Base-by-base conservation (phyloP, 208 protist species). In the Leishmania arabica region DNA sequence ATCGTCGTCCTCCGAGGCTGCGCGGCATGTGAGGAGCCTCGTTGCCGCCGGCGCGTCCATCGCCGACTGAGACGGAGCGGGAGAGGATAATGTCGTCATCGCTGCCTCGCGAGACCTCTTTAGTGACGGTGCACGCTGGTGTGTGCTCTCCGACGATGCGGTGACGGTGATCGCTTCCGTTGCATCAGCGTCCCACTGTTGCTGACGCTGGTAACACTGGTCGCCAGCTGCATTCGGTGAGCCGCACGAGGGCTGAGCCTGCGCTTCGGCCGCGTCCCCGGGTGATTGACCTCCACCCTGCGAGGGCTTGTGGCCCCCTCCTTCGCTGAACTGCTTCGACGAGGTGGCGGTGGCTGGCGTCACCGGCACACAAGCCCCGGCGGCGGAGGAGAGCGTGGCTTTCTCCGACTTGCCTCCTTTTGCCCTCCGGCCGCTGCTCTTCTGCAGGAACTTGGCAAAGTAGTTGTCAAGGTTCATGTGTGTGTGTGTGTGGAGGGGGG, bases 391-490 rank as follows among this genome's bases (percentile, higher is more conserved):
- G 37, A 34, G 64, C 8, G 68, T 31, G 2, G 74, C 31, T 31
- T 72, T 34, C 13, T 64, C 64, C 11, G 3, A 19, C 80, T 51
- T 3, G 54, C 9, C 34, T 45, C 60, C 6, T 47, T 17, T 58
- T 49, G 76, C 2, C 31, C 64, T 40, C 34, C 34, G 78, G 17
- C 21, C 54, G 17, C 56, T 76, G 4, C 70, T 74, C 58, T 82
- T 81, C 73, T 83, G 71, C 45, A 93, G 80, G 65, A 88, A 93
- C 24, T 65, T 78, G 47, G 90, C 78, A 58, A 93, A 93, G 84
- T 93, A 93, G 60, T 93, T 93, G 45, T 93, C 86, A 34, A 93
- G 56, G 62, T 84, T 92, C 85, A 87, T 89, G 8, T 76, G 24
- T 42, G 6, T 31, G 27, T 31, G 27, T 81, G 37, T 53, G 45